Conservation (phyloP, 805 yeast species). For the Saccharomycopsis selenospora region DNA sequence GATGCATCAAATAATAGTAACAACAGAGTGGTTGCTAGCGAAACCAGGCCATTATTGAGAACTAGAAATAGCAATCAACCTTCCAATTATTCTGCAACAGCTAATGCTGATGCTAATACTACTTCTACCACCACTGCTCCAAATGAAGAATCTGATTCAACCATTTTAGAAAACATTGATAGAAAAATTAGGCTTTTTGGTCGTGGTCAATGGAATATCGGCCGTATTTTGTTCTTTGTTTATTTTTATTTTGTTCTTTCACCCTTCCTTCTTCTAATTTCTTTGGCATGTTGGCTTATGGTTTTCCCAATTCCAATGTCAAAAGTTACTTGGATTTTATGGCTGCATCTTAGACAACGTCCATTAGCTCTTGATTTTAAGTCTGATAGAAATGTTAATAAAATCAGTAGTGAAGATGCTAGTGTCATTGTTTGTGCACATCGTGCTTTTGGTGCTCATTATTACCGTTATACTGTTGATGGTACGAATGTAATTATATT, state of each 20-base stretch:
- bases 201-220: conserved; percentile 84
- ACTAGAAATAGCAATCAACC: background rate
- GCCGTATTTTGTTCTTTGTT: conserved; percentile 68
- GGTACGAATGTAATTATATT: conserved; percentile 93
- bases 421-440: conserved; percentile 80
- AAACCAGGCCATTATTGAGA: conserved; percentile 4
- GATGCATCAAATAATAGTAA: conserved; percentile 22
- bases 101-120: background rate
- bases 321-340: conserved; percentile 59
- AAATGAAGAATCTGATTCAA: conserved; percentile 23
- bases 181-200: conserved; percentile 60
- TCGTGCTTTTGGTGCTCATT: conserved; percentile 85
- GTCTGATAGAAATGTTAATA: conserved; percentile 37
- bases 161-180: conserved; percentile 24
- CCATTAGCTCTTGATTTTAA: conserved; percentile 83
- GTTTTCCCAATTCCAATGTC: conserved; percentile 94
- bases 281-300: conserved; percentile 64
- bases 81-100: conserved; percentile 3
- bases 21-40: conserved; percentile 23
- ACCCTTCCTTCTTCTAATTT: conserved; percentile 54
- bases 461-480: conserved; percentile 92
- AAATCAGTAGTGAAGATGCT: conserved; percentile 32
- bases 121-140: no score
- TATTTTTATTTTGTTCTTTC: conserved; percentile 62
- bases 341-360: conserved; percentile 77